Percentiles rank a stretch among this genome's conserved stretches.
Evolutionary conservation across 371 early-diverging fungal species (phyloP).

Genomic region (Gilbertella persicaria): DNA sequence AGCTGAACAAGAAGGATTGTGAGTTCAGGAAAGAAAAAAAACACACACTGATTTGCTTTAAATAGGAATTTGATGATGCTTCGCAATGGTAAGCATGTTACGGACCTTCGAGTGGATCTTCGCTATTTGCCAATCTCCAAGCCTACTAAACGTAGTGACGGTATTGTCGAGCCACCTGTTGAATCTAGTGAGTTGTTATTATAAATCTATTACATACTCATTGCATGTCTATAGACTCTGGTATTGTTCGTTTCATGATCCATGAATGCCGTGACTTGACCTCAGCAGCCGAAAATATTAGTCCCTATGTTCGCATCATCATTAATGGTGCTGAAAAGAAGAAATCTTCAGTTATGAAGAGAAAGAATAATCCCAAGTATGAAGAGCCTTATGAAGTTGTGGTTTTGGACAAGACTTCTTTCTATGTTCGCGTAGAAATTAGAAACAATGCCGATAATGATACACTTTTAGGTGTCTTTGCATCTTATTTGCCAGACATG

Average conservation of each 20-base stretch:
- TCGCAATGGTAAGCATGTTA: conserved; percentile 54
- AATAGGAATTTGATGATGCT: conserved; percentile 34
- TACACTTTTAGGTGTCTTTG: conserved; percentile 35
- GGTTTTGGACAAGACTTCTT: conserved; percentile 45
- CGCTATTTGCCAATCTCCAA: conserved; percentile 65
- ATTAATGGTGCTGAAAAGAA: conserved; percentile 50
- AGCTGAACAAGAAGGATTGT: conserved; percentile 44
- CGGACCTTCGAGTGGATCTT: conserved; percentile 58
- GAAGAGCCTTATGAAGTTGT: conserved; percentile 53
- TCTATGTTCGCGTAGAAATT: conserved; percentile 39
- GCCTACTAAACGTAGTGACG: conserved; percentile 46
- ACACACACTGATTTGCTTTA: neutral
- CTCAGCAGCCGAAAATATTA: conserved; percentile 18
- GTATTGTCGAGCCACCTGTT: conserved; percentile 47
- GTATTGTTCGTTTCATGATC: conserved; percentile 51
- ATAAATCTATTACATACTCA: neutral
- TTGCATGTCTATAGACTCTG: conserved; percentile 38
- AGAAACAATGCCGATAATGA: conserved; percentile 45
- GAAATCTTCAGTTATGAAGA: conserved; percentile 42
- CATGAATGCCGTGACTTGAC: conserved; percentile 53
- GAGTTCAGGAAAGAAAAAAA: conserved; percentile 10
- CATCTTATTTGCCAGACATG: conserved; percentile 33
- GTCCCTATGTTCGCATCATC: conserved; percentile 48
- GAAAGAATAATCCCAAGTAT: conserved; percentile 48
- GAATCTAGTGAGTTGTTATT: conserved; percentile 55